phyloP scores from a whole-genome alignment of 1,284 basidiomycete genomes.

The Tilletia horrida region DNA sequence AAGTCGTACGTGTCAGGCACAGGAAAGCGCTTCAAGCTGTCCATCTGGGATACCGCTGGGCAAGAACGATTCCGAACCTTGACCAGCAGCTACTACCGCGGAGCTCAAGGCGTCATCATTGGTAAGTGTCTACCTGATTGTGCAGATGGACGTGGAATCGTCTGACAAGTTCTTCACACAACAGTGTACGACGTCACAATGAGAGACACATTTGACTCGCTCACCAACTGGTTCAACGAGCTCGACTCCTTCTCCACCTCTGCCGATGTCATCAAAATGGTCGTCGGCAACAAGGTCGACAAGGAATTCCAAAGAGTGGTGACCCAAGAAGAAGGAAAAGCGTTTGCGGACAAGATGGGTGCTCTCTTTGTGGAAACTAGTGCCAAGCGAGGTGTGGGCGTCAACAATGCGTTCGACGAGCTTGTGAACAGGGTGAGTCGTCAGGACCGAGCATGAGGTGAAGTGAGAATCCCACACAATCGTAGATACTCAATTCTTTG shows the following conservation, averaged over 20 bases:
- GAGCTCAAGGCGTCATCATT: constrained; percentile 88
- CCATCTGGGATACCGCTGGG: constrained; percentile 59
- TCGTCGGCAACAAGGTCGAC: constrained; percentile 92
- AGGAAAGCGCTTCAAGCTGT: constrained; percentile 61
- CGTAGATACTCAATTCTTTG: neutral
- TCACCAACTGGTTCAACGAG: constrained; percentile 88
- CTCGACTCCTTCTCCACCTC: constrained; percentile 79
- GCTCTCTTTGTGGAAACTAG: constrained; percentile 78
- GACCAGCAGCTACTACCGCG: constrained; percentile 85
- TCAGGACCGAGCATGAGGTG: neutral
- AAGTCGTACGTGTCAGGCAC: constrained; percentile 56
- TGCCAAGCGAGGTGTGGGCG: constrained; percentile 49
- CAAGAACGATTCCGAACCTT: constrained; percentile 66
- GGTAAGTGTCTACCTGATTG: constrained; percentile 61
- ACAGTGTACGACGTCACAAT: constrained; percentile 90
- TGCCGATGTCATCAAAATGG: constrained; percentile 80
- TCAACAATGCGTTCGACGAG: constrained; percentile 51
- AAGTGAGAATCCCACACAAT: neutral
- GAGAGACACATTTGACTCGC: constrained; percentile 82
- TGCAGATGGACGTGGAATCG: constrained; percentile 11
- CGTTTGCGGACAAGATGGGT: constrained; percentile 75
- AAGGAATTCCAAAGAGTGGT: constrained; percentile 86
- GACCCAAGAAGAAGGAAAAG: constrained; percentile 70
- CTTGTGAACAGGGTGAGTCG: constrained; percentile 42
- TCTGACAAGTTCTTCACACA: neutral